A percentile compares a stretch with the other conserved stretches of the same genome.
phyloP scores from a whole-genome alignment of 2,329 filamentous ascomycete species.

The Phoma sp. region DNA sequence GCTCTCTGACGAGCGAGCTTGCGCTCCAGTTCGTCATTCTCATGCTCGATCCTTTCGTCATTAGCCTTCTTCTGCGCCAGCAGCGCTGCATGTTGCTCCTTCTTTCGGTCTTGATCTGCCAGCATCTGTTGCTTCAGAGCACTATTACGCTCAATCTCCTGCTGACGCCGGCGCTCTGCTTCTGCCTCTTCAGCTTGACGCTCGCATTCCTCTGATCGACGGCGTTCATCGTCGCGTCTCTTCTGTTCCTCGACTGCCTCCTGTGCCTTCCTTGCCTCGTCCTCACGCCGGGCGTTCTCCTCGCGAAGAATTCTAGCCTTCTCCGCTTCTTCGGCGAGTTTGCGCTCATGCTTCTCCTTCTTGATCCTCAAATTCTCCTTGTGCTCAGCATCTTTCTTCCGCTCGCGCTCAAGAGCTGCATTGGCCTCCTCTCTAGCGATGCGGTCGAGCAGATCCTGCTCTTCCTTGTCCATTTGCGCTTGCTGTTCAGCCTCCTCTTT shows the following conservation, averaged over 20 bases:
- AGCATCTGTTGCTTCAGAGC: neutral
- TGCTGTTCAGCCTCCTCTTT: neutral
- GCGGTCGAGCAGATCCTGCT: too few species aligned
- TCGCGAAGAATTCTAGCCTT: neutral
- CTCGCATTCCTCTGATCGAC: too few species aligned
- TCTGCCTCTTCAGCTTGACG: too few species aligned
- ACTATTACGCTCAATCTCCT: slow-evolving; percentile 10
- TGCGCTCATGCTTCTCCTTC: neutral
- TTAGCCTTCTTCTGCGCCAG: too few species aligned
- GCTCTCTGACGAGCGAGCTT: neutral
- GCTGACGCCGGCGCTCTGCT: slow-evolving; percentile 1
- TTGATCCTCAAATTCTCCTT: neutral
- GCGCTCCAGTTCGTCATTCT: neutral
- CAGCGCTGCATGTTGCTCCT: too few species aligned
- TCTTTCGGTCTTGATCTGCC: neutral
- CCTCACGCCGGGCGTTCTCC: too few species aligned
- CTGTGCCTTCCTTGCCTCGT: neutral
- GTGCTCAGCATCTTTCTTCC: slow-evolving; percentile 17
- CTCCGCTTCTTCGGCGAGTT: slow-evolving; percentile 8
- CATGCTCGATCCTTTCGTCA: too few species aligned
- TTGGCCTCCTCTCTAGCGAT: neutral
- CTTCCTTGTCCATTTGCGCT: neutral
- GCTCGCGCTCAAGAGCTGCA: too few species aligned
- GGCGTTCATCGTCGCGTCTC: neutral
- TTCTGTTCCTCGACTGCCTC: neutral